Evolutionary conservation across 2,329 filamentous ascomycete genomes (phyloP).

Genomic region (Calonectria leucothoes): DNA sequence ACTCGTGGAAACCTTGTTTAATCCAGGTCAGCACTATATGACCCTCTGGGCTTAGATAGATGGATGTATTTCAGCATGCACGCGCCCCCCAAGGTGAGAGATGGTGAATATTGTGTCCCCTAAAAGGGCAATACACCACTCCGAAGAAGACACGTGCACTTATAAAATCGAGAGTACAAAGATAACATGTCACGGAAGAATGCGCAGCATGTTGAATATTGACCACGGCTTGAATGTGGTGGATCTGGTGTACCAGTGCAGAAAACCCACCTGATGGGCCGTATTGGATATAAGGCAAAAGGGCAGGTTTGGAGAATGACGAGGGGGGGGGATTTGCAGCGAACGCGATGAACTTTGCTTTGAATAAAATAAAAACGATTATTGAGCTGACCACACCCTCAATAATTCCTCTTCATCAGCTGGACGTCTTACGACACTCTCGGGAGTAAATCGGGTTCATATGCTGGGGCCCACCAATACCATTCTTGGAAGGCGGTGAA

Average conservation of each 20-base stretch:
- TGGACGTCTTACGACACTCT: conserved; percentile 11
- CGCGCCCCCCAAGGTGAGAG: not conserved
- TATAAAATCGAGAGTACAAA: not conserved
- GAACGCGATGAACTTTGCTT: not conserved
- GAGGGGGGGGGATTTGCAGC: not conserved
- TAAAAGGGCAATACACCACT: too few relatives aligned
- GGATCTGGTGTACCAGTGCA: not conserved
- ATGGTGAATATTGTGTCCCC: not conserved
- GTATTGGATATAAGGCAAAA: not conserved
- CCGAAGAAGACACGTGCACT: not conserved
- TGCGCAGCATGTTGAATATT: not conserved
- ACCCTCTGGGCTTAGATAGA: not conserved
- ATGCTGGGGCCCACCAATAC: conserved; percentile 30
- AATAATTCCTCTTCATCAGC: not conserved
- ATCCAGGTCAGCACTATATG: not conserved
- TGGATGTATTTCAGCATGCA: not conserved
- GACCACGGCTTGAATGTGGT: not conserved
- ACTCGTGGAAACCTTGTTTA: not conserved
- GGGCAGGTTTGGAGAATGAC: not conserved
- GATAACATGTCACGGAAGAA: not conserved
- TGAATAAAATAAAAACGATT: not conserved
- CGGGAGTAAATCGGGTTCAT: conserved; percentile 17
- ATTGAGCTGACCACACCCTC: not conserved
- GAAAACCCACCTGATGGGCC: not conserved
- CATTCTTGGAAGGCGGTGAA: conserved; percentile 40